Evolutionary conservation across 345 rosid genomes (phyloP), one percentile per base, ranked within the genome.

Genomic region (Aethionema arabicum): DNA sequence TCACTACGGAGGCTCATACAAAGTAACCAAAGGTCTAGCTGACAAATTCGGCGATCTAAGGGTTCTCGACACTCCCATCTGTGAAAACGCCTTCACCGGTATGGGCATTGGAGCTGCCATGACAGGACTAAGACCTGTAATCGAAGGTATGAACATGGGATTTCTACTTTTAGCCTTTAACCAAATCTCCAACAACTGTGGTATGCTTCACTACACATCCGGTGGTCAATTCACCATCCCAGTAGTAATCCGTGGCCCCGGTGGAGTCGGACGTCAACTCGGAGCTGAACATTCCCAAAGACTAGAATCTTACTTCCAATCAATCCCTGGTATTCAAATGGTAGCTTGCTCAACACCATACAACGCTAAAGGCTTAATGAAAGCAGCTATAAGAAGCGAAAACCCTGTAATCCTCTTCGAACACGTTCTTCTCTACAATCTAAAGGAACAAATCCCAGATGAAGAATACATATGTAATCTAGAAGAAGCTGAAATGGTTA

Each of bases 121-220:
- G 98, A 85, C 86, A 41, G 96, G 98, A 51, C 61, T 85, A 59
- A 77, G 98, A 73, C 98, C 96, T 0, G 67, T 91, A 51, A 66
- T 84, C 2, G 98, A 88, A 77, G 93, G 96, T 30, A 85, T 91
- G 93, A 88, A 91, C 83, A 87, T 88, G 95, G 96, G 98, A 15
- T 91, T 91, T 66, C 91, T 91, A 37, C 96, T 91, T 56, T 77
- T 91, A 38, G 98, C 98, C 37, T 91, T 85, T 76, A 91, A 88
- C 77, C 96, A 91, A 73, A 91, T 91, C 77, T 88, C 98, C 64
- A 91, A 88, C 84, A 88, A 88, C 73, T 88, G 96, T 2, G 98
- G 96, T 43, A 91, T 91, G 98, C 91, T 91, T 45, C 98, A 91
- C 70, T 91, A 88, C 74, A 91, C 96, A 53, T 91, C 96, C 8